A percentile compares a stretch with the other conserved stretches of the same genome.
These are phyloP conservation scores for Pseudevernia furfuracea DNA, from an alignment of 495 filamentous ascomycete species.

Conservation along the genomic window DNA sequence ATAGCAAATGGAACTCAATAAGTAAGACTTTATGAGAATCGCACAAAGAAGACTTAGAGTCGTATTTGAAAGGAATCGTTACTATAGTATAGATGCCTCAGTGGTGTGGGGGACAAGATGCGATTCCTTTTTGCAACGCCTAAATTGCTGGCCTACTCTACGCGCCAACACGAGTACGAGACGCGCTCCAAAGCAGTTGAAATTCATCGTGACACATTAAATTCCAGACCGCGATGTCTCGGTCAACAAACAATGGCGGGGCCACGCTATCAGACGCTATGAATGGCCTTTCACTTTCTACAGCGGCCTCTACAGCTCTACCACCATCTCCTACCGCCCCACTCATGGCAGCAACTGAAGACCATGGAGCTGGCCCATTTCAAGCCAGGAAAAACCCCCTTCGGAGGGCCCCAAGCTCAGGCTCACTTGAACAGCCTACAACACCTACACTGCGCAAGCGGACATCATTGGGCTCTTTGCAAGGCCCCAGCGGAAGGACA, in stretches of 20 bases:
- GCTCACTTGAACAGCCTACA: conserved; percentile 42
- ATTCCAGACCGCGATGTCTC: conserved; percentile 10
- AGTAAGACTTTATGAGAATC: too few relatives aligned
- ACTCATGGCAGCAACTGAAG: conserved; percentile 26
- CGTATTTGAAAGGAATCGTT: too few relatives aligned
- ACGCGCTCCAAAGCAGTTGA: too few relatives aligned
- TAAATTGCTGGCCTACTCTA: too few relatives aligned
- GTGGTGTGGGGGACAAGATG: too few relatives aligned
- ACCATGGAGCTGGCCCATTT: conserved; percentile 29
- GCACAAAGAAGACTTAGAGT: too few relatives aligned
- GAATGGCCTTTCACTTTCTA: conserved; percentile 41
- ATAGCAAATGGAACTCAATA: too few relatives aligned
- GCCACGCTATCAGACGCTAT: conserved; percentile 36
- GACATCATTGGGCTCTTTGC: conserved; percentile 39
- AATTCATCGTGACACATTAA: too few relatives aligned
- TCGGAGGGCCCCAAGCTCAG: conserved; percentile 44
- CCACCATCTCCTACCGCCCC: conserved; percentile 32
- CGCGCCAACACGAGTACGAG: too few relatives aligned
- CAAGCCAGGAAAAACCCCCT: conserved; percentile 35
- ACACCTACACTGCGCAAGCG: conserved; percentile 41
- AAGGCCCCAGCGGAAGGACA: conserved; percentile 31
- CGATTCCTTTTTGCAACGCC: too few relatives aligned
- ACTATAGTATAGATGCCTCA: too few relatives aligned
- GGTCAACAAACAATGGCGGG: conserved; percentile 26
- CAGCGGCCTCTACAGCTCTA: conserved; percentile 37